These are phyloP conservation scores for Kwoniella heveanensis DNA, from an alignment of 768 basidiomycete species.

Conservation along the genomic window DNA sequence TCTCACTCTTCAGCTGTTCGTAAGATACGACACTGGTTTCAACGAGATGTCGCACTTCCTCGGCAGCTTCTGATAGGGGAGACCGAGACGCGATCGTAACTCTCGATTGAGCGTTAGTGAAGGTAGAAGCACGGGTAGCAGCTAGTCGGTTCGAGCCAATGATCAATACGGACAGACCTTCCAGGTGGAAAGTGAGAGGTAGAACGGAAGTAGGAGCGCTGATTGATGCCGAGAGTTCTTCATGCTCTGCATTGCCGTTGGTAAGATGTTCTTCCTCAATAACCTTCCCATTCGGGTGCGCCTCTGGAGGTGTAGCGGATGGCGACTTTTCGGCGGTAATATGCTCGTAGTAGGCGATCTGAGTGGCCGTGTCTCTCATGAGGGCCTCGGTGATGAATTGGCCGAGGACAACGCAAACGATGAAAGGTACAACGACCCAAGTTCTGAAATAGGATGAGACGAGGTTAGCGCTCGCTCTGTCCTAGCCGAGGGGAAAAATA, in stretches of 20 bases:
- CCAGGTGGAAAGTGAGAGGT: slow-evolving; percentile 51
- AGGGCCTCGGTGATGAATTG: slow-evolving; percentile 63
- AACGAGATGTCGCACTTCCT: slow-evolving; percentile 71
- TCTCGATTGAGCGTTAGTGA: slow-evolving; percentile 74
- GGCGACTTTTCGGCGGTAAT: not conserved
- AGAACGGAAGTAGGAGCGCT: slow-evolving; percentile 37
- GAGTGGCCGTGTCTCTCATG: slow-evolving; percentile 34
- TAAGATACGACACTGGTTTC: slow-evolving; percentile 64
- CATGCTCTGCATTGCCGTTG: not conserved
- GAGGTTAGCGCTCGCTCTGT: not conserved
- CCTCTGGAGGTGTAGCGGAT: not conserved
- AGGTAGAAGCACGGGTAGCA: slow-evolving; percentile 77
- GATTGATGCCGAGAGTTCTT: not conserved
- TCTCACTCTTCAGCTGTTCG: slow-evolving; percentile 40
- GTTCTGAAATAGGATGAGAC: slow-evolving; percentile 60
- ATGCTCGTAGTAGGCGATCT: slow-evolving; percentile 40
- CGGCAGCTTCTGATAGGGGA: slow-evolving; percentile 62
- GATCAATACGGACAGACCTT: slow-evolving; percentile 62
- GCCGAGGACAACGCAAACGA: slow-evolving; percentile 66
- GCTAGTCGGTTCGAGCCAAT: slow-evolving; percentile 79
- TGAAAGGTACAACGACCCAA: slow-evolving; percentile 74
- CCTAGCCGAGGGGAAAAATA: too few species aligned
- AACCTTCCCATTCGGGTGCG: not conserved
- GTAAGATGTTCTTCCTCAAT: not conserved
- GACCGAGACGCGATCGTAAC: slow-evolving; percentile 67